Evolutionary conservation across 2,329 filamentous ascomycete genomes (phyloP).

Genomic region (Coniochaeta prunicola): DNA sequence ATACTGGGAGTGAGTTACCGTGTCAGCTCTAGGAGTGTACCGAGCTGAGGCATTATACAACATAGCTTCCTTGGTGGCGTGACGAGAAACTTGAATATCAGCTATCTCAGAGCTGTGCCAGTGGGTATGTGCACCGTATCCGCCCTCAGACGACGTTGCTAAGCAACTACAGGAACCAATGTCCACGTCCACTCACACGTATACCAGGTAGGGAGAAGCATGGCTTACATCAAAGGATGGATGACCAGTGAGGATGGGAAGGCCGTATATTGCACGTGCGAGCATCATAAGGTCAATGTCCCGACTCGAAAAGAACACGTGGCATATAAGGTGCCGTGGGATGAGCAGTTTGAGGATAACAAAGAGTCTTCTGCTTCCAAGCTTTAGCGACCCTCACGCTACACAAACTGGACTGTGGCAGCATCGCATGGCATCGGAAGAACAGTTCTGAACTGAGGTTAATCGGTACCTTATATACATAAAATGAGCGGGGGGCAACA

Average conservation of each 20-base stretch:
- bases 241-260: slow-evolving; percentile 42
- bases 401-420: no score
- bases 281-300: slow-evolving; percentile 44
- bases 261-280: slow-evolving; percentile 38
- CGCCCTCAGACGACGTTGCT: background rate
- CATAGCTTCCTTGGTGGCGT: slow-evolving; percentile 38
- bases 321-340: slow-evolving; percentile 31
- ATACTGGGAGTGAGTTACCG: slow-evolving; percentile 35
- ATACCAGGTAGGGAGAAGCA: slow-evolving; percentile 37
- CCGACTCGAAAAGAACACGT: slow-evolving; percentile 30
- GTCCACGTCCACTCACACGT: slow-evolving; percentile 34
- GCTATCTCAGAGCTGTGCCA: slow-evolving; percentile 40
- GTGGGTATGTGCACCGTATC: slow-evolving; percentile 20
- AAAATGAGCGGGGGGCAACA: no score
- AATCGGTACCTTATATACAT: no score
- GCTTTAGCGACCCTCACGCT: slow-evolving; percentile 7
- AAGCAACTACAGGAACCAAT: slow-evolving; percentile 20
- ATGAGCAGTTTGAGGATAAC: slow-evolving; percentile 26
- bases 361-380: slow-evolving; percentile 5
- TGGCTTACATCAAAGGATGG: slow-evolving; percentile 41
- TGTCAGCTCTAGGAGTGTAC: background rate
- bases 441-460: no score
- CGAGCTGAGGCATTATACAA: slow-evolving; percentile 8
- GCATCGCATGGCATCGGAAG: background rate
- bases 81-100: slow-evolving; percentile 40